Conservation (phyloP, 1,139 yeast species). For the Kluyveromyces sp. region DNA sequence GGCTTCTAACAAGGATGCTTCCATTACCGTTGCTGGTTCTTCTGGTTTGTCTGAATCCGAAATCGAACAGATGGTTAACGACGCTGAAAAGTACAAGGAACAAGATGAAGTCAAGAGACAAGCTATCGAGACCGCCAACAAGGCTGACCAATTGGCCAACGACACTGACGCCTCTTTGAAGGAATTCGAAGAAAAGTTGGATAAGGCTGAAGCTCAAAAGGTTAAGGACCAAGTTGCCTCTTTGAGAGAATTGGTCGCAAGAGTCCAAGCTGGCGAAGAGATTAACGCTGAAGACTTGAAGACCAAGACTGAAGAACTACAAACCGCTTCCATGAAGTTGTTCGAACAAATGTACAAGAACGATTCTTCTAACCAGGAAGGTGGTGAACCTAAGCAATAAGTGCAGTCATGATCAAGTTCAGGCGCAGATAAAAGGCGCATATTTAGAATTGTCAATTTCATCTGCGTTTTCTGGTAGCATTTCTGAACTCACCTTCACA, state of each 20-base stretch:
- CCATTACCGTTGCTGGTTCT: constrained; percentile 97
- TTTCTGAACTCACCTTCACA: background rate
- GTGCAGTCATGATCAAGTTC: constrained; percentile 1
- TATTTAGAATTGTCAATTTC: background rate
- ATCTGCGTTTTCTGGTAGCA: background rate
- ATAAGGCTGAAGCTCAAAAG: constrained; percentile 68
- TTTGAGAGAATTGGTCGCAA: constrained; percentile 85
- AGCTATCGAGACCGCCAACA: constrained; percentile 92
- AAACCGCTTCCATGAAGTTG: constrained; percentile 83
- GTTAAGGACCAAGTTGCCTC: constrained; percentile 69
- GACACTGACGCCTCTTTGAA: constrained; percentile 92
- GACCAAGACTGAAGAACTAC: constrained; percentile 91
- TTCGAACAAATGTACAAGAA: constrained; percentile 96
- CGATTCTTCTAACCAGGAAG: constrained; percentile 27
- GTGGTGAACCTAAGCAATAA: constrained; percentile 28
- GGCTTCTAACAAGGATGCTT: constrained; percentile 97
- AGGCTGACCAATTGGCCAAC: constrained; percentile 93
- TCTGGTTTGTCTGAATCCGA: constrained; percentile 95
- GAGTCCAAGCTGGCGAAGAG: constrained; percentile 85
- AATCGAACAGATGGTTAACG: constrained; percentile 97
- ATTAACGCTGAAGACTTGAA: constrained; percentile 79
- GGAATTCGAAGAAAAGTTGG: constrained; percentile 91
- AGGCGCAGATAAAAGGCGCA: too few species aligned
- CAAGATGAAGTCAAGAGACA: constrained; percentile 93
- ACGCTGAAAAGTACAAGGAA: constrained; percentile 96